Conservation (phyloP, 257 asterid genomes). For the Lavandula angustifolia region DNA sequence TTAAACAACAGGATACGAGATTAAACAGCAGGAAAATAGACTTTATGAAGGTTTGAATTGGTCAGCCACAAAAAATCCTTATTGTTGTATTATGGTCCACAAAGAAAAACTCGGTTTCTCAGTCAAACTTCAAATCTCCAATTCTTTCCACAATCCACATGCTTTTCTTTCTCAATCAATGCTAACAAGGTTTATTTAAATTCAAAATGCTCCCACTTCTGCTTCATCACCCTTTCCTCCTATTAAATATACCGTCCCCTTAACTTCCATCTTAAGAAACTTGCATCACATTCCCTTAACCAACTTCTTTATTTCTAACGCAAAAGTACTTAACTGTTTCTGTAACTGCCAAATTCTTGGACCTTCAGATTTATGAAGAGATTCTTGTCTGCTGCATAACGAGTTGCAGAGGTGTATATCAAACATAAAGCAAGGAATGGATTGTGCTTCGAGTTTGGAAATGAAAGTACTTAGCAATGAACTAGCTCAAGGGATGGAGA, state of each 20-base stretch:
- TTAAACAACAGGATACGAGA: neutral
- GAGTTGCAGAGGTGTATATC: neutral
- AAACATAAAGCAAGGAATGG: conserved; percentile 39
- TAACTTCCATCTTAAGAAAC: conserved; percentile 21
- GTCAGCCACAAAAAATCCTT: conserved; percentile 23
- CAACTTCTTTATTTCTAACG: conserved; percentile 17
- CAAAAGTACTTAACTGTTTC: neutral
- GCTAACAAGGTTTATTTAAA: conserved; percentile 38
- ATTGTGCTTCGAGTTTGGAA: conserved; percentile 46
- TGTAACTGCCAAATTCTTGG: neutral
- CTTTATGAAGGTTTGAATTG: conserved; percentile 41
- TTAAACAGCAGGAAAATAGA: neutral
- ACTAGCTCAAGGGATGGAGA: conserved; percentile 75
- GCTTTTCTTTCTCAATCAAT: conserved; percentile 27
- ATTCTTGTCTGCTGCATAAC: conserved; percentile 6
- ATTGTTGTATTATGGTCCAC: conserved; percentile 36
- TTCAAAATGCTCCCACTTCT: conserved; percentile 34
- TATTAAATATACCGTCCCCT: conserved; percentile 22
- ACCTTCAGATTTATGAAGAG: conserved; percentile 4
- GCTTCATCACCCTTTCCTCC: conserved; percentile 29
- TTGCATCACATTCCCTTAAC: conserved; percentile 25
- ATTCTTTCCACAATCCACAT: conserved; percentile 42
- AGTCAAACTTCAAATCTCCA: conserved; percentile 65
- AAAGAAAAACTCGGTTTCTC: conserved; percentile 61
- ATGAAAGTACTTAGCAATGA: conserved; percentile 55